Evolutionary conservation across 2,329 filamentous ascomycete genomes (phyloP).

Genomic region (Botrytis galanthina): DNA sequence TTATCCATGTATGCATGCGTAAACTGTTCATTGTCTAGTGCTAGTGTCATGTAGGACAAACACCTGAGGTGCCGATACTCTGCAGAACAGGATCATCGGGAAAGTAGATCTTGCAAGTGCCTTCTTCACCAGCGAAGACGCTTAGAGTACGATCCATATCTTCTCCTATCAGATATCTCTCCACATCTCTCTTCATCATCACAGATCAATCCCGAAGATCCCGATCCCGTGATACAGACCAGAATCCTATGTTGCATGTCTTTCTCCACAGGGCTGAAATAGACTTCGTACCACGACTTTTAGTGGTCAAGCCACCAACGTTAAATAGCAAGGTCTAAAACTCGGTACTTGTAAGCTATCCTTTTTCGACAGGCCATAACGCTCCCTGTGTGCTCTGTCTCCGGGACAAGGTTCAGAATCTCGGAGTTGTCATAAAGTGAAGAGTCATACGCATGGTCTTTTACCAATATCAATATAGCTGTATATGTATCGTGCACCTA

Average conservation of each 20-base stretch:
- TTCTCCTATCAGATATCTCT: background rate
- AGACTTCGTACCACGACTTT: conserved; percentile 3
- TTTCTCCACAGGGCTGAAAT: conserved; percentile 14
- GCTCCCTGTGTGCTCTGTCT: background rate
- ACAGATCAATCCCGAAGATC: background rate
- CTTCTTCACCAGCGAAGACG: background rate
- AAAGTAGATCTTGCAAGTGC: background rate
- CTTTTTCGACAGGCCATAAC: background rate
- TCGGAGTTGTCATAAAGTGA: background rate
- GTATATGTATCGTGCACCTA: background rate
- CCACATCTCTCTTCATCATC: background rate
- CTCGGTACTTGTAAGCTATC: background rate
- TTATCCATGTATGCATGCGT: background rate
- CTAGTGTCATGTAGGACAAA: background rate
- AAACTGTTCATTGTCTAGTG: background rate
- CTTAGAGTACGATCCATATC: background rate
- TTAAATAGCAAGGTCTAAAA: background rate
- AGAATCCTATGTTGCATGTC: background rate
- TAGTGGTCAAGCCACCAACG: background rate
- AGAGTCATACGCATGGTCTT: background rate
- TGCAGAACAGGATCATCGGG: background rate
- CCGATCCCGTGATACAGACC: background rate
- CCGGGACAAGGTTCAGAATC: background rate
- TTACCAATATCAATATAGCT: background rate
- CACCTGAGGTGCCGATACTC: background rate